A percentile compares a stretch with the other conserved stretches of the same genome.
These are phyloP conservation scores for Cladophialophora psammophila DNA, from an alignment of 2,329 filamentous ascomycete species.

Conservation along the genomic window DNA sequence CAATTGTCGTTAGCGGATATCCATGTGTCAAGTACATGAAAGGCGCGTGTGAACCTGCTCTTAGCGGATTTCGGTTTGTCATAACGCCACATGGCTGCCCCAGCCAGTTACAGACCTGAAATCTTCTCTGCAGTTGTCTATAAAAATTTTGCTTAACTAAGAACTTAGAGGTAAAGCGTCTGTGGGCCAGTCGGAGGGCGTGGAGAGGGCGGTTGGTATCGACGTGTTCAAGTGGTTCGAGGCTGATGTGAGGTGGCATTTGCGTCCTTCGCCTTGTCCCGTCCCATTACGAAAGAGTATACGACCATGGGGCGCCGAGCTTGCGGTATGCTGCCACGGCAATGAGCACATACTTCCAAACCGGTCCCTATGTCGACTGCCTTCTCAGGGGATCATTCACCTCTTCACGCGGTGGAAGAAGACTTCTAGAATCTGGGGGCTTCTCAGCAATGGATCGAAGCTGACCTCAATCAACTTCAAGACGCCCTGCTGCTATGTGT, in stretches of 20 bases:
- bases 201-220: slow-evolving; percentile 11
- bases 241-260: not conserved
- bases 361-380: not conserved
- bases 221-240: not conserved
- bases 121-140: slow-evolving; percentile 20
- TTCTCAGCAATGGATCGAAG: not conserved
- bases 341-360: not conserved
- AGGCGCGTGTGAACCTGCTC: slow-evolving; percentile 36
- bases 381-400: not conserved
- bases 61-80: slow-evolving; percentile 37
- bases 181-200: slow-evolving; percentile 28
- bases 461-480: not conserved
- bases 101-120: slow-evolving; percentile 31
- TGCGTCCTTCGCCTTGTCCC: not conserved
- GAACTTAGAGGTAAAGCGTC: slow-evolving; percentile 31
- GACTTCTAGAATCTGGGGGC: not conserved
- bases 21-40: slow-evolving; percentile 29
- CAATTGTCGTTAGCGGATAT: slow-evolving; percentile 36
- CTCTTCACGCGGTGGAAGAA: not conserved
- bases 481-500: not conserved
- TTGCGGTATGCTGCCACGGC: not conserved
- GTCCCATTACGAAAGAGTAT: not conserved
- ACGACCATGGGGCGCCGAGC: not conserved
- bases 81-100: slow-evolving; percentile 1
- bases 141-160: slow-evolving; percentile 36